phyloP scores from a whole-genome alignment of 352 stramenopile genomes.

The Vaucheria bursata region DNA sequence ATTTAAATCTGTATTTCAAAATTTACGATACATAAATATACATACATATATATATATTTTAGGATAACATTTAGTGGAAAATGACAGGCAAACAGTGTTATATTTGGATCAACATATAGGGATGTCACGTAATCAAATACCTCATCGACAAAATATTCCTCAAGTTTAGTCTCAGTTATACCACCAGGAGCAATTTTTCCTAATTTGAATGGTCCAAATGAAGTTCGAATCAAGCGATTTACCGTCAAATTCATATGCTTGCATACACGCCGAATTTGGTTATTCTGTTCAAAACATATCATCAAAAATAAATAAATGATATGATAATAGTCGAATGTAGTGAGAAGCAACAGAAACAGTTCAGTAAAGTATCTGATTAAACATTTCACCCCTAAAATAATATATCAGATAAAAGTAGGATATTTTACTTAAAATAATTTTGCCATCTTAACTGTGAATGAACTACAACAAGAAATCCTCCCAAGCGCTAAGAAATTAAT shows the following conservation, averaged over 20 bases:
- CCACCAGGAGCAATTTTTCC: slow-evolving; percentile 26
- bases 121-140: no score
- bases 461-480: no score
- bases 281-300: slow-evolving; percentile 66
- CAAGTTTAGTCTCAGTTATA: neutral
- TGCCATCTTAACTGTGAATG: no score
- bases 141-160: neutral
- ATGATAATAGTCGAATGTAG: neutral
- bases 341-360: neutral
- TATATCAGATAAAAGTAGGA: neutral
- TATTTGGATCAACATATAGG: no score
- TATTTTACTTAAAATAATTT: no score
- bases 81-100: no score
- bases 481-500: no score
- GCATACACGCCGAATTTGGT: slow-evolving; percentile 74
- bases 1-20: no score
- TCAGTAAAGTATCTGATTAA: neutral
- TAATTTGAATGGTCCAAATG: slow-evolving; percentile 66
- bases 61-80: no score
- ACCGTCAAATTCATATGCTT: slow-evolving; percentile 70
- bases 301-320: neutral
- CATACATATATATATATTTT: no score
- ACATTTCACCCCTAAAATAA: neutral
- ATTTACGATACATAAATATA: no score
- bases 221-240: slow-evolving; percentile 71